These are phyloP conservation scores for Globisporangium mamillatum DNA, from an alignment of 352 stramenopile species.

Conservation along the genomic window DNA sequence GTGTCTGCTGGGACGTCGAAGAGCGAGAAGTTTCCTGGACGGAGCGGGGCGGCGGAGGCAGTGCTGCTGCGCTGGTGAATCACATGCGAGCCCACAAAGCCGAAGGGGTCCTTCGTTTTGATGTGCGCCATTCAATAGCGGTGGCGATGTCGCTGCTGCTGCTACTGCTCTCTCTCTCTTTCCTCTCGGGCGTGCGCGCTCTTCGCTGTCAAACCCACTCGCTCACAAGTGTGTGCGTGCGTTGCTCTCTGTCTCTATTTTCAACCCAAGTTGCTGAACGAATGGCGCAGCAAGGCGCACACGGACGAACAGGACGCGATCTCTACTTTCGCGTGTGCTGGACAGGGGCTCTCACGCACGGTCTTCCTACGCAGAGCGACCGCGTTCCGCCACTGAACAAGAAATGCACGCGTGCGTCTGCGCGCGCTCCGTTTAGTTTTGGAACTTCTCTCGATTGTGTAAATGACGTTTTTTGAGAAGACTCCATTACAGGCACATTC, in stretches of 20 bases:
- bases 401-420: no score
- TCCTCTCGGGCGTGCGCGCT: neutral
- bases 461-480: no score
- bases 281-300: neutral
- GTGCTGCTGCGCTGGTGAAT: slow-evolving; percentile 24
- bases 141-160: neutral
- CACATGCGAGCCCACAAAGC: slow-evolving; percentile 62
- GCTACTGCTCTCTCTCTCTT: neutral
- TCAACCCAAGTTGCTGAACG: neutral
- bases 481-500: no score
- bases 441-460: no score
- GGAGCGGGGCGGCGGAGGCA: neutral
- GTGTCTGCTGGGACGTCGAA: neutral
- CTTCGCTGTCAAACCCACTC: no score
- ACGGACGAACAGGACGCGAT: neutral
- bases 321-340: neutral
- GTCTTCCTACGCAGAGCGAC: neutral
- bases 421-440: no score
- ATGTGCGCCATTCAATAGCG: slow-evolving; percentile 21
- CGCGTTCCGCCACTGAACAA: neutral
- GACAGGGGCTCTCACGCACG: neutral
- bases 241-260: neutral
- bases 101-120: slow-evolving; percentile 55
- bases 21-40: neutral
- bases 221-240: neutral